Evolutionary conservation across 2,329 filamentous ascomycete species (phyloP), one percentile per base, ranked within the genome.

Genomic region (Parastagonospora avenae): DNA sequence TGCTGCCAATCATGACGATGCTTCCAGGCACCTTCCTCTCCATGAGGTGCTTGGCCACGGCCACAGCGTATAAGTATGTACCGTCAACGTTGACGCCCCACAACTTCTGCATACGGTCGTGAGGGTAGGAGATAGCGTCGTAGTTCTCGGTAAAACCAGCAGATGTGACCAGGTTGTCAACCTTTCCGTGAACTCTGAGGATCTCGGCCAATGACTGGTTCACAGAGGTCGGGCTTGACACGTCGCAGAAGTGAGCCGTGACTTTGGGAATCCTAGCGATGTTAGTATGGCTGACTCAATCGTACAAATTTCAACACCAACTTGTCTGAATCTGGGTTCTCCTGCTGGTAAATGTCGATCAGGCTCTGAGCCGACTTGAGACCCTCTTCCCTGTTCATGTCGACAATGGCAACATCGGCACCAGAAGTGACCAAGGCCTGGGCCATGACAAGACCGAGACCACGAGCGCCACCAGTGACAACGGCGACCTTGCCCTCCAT

Each of bases 81-180:
- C 93, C 93, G 67, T 90, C 91, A 1, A 97, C 92, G 61, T 97
- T 96, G 70, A 97, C 93, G 42, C 86, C 87, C 91, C 91, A 97
- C 12, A 97, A 85, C 80, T 96, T 95, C 75, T 92, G 86, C 76
- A 97, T 88, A 60, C 92, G 89, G 63, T 96, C 91, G 62, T 92
- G 85, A 1, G 92, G 92, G 77, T 97, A 97, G 62, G 87, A 86
- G 66, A 92, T 89, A 40, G 93, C 93, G 66, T 95, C 89, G 69
- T 92, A 95, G 79, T 97, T 97, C 79, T 97, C 93, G 11, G 91
- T 94, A 78, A 97, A 96, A 39, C 93, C 93, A 42, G 93, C 93
- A n/a, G 91, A 95, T 24, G 93, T 97, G 65, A 97, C 92, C 24
- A 97, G 83, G 75, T 91, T 88, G 77, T 96, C 92, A 63, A 97